A percentile compares a stretch with the other conserved stretches of the same genome.
These are phyloP conservation scores for Suaeda aralocaspica DNA, from an alignment of 148 eudicot genomes.

Conservation along the genomic window DNA sequence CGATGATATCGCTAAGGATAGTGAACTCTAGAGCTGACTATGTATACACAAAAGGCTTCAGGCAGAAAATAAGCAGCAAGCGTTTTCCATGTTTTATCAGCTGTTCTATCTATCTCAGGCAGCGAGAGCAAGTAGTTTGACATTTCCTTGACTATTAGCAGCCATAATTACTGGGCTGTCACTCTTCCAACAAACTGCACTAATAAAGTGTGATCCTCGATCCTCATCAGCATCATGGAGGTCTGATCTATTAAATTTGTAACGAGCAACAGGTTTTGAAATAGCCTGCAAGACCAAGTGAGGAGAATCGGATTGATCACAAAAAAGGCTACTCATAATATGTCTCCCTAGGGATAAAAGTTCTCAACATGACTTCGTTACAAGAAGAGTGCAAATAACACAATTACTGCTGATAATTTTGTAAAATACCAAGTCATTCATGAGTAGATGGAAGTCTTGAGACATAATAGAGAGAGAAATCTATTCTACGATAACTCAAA, in stretches of 20 bases:
- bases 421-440: neutral
- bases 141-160: conserved; percentile 85
- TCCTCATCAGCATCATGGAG: conserved; percentile 49
- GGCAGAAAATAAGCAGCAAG: neutral
- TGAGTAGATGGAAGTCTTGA: neutral
- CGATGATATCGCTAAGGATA: neutral
- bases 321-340: too few relatives aligned
- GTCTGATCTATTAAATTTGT: conserved; percentile 54
- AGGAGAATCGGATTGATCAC: neutral
- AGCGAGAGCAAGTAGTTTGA: conserved; percentile 70
- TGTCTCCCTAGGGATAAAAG: too few relatives aligned
- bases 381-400: too few relatives aligned
- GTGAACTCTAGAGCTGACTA: conserved; percentile 2
- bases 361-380: too few relatives aligned
- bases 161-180: conserved; percentile 71
- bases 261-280: conserved; percentile 65
- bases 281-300: conserved; percentile 47
- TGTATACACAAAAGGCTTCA: conserved; percentile 13
- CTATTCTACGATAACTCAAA: neutral
- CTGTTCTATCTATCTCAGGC: conserved; percentile 30
- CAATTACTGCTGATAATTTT: too few relatives aligned
- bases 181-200: conserved; percentile 87
- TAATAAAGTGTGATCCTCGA: conserved; percentile 61
- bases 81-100: neutral
- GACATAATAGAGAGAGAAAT: neutral